Base-by-base conservation (phyloP, 257 asterid genomes). In the Linaria vulgaris region DNA sequence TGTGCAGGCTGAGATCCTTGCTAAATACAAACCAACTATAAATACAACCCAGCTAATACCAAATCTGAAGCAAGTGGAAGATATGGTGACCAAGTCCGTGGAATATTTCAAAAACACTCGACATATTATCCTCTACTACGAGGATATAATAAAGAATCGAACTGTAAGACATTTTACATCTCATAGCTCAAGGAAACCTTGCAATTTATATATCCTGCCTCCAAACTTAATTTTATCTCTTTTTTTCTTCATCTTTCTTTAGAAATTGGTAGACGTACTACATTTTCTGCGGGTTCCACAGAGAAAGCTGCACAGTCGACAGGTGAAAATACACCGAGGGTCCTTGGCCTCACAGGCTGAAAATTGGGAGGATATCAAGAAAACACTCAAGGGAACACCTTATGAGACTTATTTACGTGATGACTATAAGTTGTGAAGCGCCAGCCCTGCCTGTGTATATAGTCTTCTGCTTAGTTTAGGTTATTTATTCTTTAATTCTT, bases 261-360 rank as follows among this genome's bases (percentile, higher is more conserved):
- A 92, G 99, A 87, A 83, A 74, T 67, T 92, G 78, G 69, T 63
- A 5, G 95, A 87, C 1, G 95, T 89, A 74, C 95, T 83, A 81
- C 85, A 83, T 63, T 92, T 92, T 77, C 78, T 89, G 44, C 72
- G 69, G 74, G 96, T 92, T 50, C 99, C 97, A 0, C 68, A 7
- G 49, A 81, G 59, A 75, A 77, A 83, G 21, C 78, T 89, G 63
- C 67, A 47, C 0, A 92, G 99, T 77, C 85, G 95, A 9, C 99
- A 92, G 63, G 94, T 92, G 72, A 92, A 89, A 83, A 92, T 92
- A 76, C 97, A 92, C 70, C 79, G 73, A 69, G 95, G 97, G 17
- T 58, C 94, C 1, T 58, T 92, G 59, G 79, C 96, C 12, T 75
- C 84, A 5, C 97, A 89, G 72, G 88, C 90, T 37, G 94, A 80